A percentile compares a stretch with the other conserved stretches of the same genome.
These are phyloP conservation scores for Onygenales sp. DNA, from an alignment of 2,329 filamentous ascomycete species.

Conservation along the genomic window DNA sequence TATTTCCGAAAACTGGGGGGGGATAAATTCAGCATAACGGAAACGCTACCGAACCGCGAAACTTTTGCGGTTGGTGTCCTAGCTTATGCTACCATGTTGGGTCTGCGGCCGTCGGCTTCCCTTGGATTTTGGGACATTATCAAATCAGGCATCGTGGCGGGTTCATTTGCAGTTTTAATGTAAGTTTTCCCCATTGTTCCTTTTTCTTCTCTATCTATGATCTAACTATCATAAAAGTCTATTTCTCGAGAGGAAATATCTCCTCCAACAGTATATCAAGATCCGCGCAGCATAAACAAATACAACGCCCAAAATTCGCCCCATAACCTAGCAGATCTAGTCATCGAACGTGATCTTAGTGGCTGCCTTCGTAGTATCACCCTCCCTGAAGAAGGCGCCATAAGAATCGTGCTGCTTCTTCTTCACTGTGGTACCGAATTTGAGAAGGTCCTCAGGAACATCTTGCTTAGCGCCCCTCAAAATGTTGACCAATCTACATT, in stretches of 20 bases:
- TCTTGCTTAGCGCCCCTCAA: slow-evolving; percentile 85
- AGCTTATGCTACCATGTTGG: slow-evolving; percentile 34
- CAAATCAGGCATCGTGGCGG: slow-evolving; percentile 42
- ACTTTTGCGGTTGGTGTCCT: slow-evolving; percentile 38
- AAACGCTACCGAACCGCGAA: slow-evolving; percentile 36
- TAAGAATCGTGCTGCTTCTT: slow-evolving; percentile 96
- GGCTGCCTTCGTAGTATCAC: slow-evolving; percentile 70
- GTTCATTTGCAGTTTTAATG: slow-evolving; percentile 49
- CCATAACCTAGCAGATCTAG: slow-evolving; percentile 14
- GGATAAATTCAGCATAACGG: slow-evolving; percentile 31
- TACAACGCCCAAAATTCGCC: slow-evolving; percentile 15
- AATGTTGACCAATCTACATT: slow-evolving; percentile 73
- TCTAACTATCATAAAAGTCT: slow-evolving; percentile 17
- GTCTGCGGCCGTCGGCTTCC: slow-evolving; percentile 12
- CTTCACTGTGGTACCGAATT: slow-evolving; percentile 97
- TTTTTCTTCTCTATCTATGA: slow-evolving; percentile 1
- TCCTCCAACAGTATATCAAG: slow-evolving; percentile 13
- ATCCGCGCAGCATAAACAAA: slow-evolving; percentile 11
- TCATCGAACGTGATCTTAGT: slow-evolving; percentile 88
- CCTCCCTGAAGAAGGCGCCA: slow-evolving; percentile 90
- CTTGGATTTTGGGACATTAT: slow-evolving; percentile 22
- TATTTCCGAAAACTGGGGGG: slow-evolving; percentile 49
- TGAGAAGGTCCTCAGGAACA: slow-evolving; percentile 82
- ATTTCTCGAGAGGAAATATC: slow-evolving; percentile 26
- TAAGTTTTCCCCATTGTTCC: slow-evolving; percentile 39